Base-by-base conservation (phyloP, 805 yeast genomes). In the Ogataea degrootiae region DNA sequence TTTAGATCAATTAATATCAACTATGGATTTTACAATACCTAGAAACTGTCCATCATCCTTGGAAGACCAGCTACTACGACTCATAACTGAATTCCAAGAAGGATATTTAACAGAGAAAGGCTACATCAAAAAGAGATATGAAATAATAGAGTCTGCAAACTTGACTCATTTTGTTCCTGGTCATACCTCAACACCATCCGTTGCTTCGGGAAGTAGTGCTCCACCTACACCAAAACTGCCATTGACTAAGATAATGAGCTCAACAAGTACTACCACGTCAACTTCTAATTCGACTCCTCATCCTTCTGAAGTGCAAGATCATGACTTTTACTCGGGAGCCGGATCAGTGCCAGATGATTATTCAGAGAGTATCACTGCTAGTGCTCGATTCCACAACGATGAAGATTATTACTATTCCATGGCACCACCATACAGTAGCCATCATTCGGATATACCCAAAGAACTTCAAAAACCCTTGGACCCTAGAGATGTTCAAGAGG, bases 21-120 rank as follows among this genome's bases (percentile, higher is more conserved):
- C 22, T 12, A 70, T 77, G 75, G 82, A 78, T 49, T 70, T 76
- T 41, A 66, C 79, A 5, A 68, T 77, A 23, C 82, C 83, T 5
- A 61, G 68, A 23, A 65, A 68, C 34, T 56, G 72, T 37, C 70
- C 77, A 2, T 60, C 62, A 1, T 61, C 54, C 5, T 45, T 69
- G 1, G 74, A 67, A 44, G 60, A 61, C 34, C 65, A 66, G 51
- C 63, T 82, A 19, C 59, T 62, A 29, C 72, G 69, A 36, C 67
- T 82, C 29, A 69, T 71, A 14, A 58, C 66, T 9, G 87, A 82
- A 51, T 80, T 70, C 51, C 71, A 73, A 53, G 90, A 85, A 34
- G 92, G 89, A 1, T 83, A 82, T 48, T 68, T 86, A 47, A 85
- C 94, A 0, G 83, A 76, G 41, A 86, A 85, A 59, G 92, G 94